These are phyloP conservation scores for Clarireedia paspali DNA, from an alignment of 2,329 filamentous ascomycete genomes.

Conservation along the genomic window DNA sequence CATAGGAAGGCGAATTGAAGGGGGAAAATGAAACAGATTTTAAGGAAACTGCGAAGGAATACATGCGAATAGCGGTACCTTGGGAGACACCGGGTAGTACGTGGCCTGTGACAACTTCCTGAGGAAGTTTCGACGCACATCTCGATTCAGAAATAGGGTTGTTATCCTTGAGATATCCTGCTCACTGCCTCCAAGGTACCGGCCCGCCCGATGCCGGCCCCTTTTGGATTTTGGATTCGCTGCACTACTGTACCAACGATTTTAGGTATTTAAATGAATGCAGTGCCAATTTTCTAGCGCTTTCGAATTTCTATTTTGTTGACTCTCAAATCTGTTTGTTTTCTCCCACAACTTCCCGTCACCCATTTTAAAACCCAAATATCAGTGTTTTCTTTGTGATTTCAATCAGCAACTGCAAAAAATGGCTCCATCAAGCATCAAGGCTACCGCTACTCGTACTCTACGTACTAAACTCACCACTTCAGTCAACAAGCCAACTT, in stretches of 20 bases:
- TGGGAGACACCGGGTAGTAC: not conserved
- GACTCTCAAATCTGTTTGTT: not conserved
- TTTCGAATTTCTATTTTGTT: not conserved
- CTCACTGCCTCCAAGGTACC: not conserved
- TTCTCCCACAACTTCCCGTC: not conserved
- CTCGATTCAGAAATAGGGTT: not conserved
- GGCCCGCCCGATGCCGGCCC: not conserved
- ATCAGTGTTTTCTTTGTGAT: not conserved
- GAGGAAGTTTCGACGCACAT: not conserved
- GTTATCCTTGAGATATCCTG: not conserved
- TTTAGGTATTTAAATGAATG: conserved; percentile 4
- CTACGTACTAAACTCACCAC: conserved; percentile 4
- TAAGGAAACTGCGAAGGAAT: not conserved
- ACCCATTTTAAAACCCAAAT: not conserved
- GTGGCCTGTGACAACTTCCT: not conserved
- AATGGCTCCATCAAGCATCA: conserved; percentile 6
- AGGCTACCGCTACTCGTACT: not conserved
- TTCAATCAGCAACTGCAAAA: not conserved
- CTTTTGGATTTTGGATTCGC: not conserved
- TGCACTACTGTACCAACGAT: not conserved
- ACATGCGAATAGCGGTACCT: not conserved
- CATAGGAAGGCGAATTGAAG: not conserved
- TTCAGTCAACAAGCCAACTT: not conserved
- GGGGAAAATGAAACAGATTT: not conserved
- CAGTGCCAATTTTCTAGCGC: not conserved